Evolutionary conservation across 805 yeast genomes (phyloP), one percentile per base, ranked within the genome.

Genomic region (Cyberlindnera galapagoensis): DNA sequence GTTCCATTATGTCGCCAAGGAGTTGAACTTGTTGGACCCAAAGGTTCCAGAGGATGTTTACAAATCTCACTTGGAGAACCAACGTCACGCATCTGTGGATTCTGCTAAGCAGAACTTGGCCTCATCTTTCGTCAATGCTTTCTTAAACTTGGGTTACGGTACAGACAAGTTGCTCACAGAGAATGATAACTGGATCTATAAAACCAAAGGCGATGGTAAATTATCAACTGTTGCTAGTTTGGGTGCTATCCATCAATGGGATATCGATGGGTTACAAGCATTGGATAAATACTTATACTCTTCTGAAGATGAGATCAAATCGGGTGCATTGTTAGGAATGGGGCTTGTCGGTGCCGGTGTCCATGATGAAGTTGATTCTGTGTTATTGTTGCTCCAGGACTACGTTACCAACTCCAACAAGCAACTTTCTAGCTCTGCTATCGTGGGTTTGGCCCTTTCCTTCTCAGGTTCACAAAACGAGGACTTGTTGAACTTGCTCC

Each of bases 21-120:
- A 90, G 60, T 74, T 92, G 54, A 90, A 92, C 55, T 65, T 92
- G 46, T 67, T 83, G 46, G 87, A 82, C 30, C 94, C 97, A 32
- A 85, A 85, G 56, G 81, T 83, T 18, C 98, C 98, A 9, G 96
- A 87, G 59, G 98, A 92, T 58, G 75, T 92, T 36, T 87, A 87
- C 61, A 87, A 88, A 59, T 77, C 87, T 18, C 95, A 90, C 56
- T 68, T 90, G 45, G 97, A 92, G 53, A 78, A 74, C 43, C 59
- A 74, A 3, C 68, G 76, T 39, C 69, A 71, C 34, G 61, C 73
- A 19, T 49, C 60, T 9, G 62, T 86, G 25, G 97, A 90, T 56
- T 83, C 95, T 22, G 95, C 96, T 9, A 88, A 87, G 57, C 97
- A 90, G 59, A 92, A 87, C 53, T 68, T 92, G 49, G 97, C 97